These are phyloP conservation scores for Blastocrithidia nonstop DNA, from an alignment of 208 protist genomes.

Conservation along the genomic window DNA sequence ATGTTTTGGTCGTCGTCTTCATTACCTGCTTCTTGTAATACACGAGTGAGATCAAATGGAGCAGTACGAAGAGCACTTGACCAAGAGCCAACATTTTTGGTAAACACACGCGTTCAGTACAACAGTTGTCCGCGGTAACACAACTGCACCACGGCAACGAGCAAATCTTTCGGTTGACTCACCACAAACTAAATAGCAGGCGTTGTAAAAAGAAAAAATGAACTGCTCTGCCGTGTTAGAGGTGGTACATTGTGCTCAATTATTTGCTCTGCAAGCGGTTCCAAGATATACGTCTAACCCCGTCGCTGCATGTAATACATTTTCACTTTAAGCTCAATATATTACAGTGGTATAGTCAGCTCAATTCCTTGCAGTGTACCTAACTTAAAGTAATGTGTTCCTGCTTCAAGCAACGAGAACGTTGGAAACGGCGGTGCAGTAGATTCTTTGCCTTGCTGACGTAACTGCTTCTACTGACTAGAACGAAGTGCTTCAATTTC, in stretches of 20 bases:
- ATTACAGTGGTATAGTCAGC: too few species aligned
- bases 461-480: too few species aligned
- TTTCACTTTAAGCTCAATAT: too few species aligned
- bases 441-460: too few species aligned
- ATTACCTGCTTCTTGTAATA: conserved; percentile 14
- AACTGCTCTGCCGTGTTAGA: conserved; percentile 11
- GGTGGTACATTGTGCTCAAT: conserved; percentile 10
- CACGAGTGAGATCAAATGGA: conserved; percentile 23
- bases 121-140: conserved; percentile 22
- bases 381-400: too few species aligned
- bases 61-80: conserved; percentile 20
- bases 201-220: conserved; percentile 17
- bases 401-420: too few species aligned
- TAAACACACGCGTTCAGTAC: conserved; percentile 36
- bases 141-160: conserved; percentile 31
- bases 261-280: conserved; percentile 15
- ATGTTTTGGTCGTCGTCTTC: too few species aligned
- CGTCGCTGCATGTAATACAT: conserved; percentile 38
- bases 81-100: conserved; percentile 15
- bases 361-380: too few species aligned
- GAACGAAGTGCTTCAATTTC: too few species aligned
- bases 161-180: conserved; percentile 17
- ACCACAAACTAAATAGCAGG: conserved; percentile 32
- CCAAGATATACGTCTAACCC: conserved; percentile 21
- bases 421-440: too few species aligned